phyloP scores from a whole-genome alignment of 352 stramenopile species.

The Phytopythium vexans region DNA sequence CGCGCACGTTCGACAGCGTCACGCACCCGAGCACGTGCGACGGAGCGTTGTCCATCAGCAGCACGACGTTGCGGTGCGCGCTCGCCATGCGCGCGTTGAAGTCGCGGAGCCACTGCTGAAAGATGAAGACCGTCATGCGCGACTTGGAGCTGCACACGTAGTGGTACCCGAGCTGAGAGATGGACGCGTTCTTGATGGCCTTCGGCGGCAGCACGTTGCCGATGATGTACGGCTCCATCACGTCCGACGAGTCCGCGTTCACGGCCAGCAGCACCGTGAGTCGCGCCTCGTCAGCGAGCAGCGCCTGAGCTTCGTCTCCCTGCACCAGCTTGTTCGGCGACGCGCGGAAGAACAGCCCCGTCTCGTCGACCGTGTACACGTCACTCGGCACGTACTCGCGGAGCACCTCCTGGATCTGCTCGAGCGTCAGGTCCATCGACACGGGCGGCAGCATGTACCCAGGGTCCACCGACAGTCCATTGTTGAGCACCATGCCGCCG shows the following conservation, averaged over 20 bases:
- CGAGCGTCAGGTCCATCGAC: conserved; percentile 75
- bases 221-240: conserved; percentile 87
- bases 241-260: conserved; percentile 74
- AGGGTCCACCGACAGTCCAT: conserved; percentile 44
- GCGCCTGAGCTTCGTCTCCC: conserved; percentile 70
- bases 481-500: conserved; percentile 48
- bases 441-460: conserved; percentile 79
- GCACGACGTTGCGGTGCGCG: conserved; percentile 75
- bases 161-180: conserved; percentile 81
- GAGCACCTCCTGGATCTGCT: conserved; percentile 84
- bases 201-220: conserved; percentile 68
- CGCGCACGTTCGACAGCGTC: conserved; percentile 80
- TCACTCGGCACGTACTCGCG: conserved; percentile 80
- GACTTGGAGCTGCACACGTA: conserved; percentile 83
- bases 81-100: conserved; percentile 87
- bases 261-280: conserved; percentile 70
- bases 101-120: conserved; percentile 85
- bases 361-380: conserved; percentile 87
- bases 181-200: conserved; percentile 77
- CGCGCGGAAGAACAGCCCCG: conserved; percentile 81
- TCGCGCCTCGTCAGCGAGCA: conserved; percentile 69
- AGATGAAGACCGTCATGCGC: conserved; percentile 88
- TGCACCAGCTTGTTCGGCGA: conserved; percentile 84
- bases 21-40: conserved; percentile 81
- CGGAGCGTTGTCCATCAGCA: conserved; percentile 85